Evolutionary conservation across 768 basidiomycete genomes (phyloP).

Genomic region (Mrakia hoshinonis): DNA sequence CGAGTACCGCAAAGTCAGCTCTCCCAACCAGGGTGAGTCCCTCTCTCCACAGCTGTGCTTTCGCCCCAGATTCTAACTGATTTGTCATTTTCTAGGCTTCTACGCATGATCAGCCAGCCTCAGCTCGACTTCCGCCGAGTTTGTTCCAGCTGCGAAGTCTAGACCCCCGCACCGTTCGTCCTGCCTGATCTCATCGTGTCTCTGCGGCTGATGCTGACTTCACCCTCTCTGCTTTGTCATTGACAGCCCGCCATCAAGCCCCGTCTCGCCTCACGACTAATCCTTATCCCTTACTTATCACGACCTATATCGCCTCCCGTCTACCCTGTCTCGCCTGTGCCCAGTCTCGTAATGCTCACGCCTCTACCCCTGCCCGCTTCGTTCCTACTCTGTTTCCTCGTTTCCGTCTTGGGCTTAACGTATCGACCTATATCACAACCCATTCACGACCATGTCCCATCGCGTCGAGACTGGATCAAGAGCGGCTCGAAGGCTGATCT

Average conservation of each 20-base stretch:
- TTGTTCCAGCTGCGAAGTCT: too few species aligned
- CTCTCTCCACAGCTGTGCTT: conserved; percentile 31
- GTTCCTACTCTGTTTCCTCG: neutral
- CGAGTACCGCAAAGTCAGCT: conserved; percentile 58
- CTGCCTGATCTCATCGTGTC: conserved; percentile 53
- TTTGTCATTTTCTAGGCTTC: conserved; percentile 41
- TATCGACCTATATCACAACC: neutral
- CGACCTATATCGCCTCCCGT: neutral
- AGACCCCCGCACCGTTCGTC: too few species aligned
- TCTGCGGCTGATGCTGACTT: neutral
- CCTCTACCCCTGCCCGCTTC: conserved; percentile 5
- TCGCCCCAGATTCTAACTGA: conserved; percentile 36
- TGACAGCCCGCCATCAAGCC: neutral
- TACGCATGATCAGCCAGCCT: too few species aligned
- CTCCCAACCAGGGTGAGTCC: conserved; percentile 53
- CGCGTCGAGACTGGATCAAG: neutral
- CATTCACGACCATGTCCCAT: neutral
- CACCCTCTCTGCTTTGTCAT: conserved; percentile 22
- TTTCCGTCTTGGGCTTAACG: neutral
- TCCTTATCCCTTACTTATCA: neutral
- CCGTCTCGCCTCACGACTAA: neutral
- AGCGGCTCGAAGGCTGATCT: too few species aligned
- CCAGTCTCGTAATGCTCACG: neutral
- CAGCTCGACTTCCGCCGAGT: too few species aligned
- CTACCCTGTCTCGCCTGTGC: neutral